Evolutionary conservation across 805 yeast genomes (phyloP), one percentile per base, ranked within the genome.

Genomic region (Pachysolen tannophilus): DNA sequence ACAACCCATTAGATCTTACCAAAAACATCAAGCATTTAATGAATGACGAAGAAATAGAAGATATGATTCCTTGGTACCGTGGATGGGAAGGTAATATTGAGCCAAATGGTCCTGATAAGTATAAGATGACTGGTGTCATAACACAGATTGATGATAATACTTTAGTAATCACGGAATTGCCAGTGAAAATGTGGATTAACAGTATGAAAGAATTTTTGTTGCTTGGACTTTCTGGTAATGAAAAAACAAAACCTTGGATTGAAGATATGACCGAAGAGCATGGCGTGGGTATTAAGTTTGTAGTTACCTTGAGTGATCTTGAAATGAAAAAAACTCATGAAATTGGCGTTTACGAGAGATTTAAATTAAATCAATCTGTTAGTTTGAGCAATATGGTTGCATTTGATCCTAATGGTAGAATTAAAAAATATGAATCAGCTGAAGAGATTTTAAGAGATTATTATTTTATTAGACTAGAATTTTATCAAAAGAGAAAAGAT

Each of bases 241-340:
- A 87, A 24, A 86, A 81, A 50, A 62, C 58, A 13, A 68, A 68
- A 39, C 75, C 87, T 17, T 90, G 97, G 94, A 86, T 90, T 42
- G 88, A 85, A 46, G 97, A 90, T 57, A 75, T 88, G 78, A 86
- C 81, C 46, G 98, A 92, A 52, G 95, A 90, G 55, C 98, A 92
- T 56, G 83, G 86, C 13, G 67, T 75, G 38, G 81, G 78, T 27
- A 78, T 92, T 43, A 75, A 78, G 42, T 92, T 92, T 50, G 75
- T 84, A 19, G 74, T 92, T 20, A 84, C 76, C 24, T 60, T 92
- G 43, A 61, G 78, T 8, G 72, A 69, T 35, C 90, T 78, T 31
- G 95, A 90, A 52, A 90, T 92, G 97, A 69, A 61, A 17, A 83
- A 84, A 48, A 72, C 95, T 1, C 63, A 69, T 42, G 66, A 67